Evolutionary conservation across 495 filamentous ascomycete species (phyloP).

Genomic region (Parathielavia appendiculata): DNA sequence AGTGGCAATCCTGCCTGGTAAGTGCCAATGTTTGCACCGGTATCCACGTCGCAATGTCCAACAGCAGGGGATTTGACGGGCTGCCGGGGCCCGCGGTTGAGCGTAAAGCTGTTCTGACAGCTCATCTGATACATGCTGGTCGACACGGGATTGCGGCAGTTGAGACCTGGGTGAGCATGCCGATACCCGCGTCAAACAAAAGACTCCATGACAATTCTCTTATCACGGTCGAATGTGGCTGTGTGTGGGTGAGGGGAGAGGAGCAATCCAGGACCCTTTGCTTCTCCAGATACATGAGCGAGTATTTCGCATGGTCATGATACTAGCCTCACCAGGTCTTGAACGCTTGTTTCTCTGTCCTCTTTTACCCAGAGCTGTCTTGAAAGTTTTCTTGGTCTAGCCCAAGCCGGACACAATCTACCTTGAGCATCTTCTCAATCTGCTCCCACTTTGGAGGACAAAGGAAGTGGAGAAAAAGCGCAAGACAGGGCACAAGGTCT

Average conservation of each 20-base stretch:
- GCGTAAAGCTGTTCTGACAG: background rate
- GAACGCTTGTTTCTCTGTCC: no score
- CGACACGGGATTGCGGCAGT: background rate
- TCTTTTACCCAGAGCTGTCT: no score
- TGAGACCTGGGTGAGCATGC: background rate
- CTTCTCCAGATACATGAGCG: background rate
- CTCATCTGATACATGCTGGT: background rate
- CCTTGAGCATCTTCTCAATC: no score
- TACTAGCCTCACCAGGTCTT: background rate
- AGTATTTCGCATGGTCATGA: background rate
- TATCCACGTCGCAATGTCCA: no score
- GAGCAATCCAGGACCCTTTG: background rate
- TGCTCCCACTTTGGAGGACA: no score
- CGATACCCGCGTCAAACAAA: conserved; percentile 10
- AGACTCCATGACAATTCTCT: background rate
- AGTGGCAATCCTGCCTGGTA: no score
- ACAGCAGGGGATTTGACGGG: background rate
- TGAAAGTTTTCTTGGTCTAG: no score
- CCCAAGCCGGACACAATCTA: no score
- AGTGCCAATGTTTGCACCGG: no score
- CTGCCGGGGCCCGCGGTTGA: background rate
- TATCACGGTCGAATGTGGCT: background rate
- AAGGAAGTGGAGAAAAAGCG: no score
- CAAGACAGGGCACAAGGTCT: no score
- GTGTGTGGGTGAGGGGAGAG: background rate